Base-by-base conservation (phyloP, 768 basidiomycete genomes). In the Clitopilus passeckerianus region DNA sequence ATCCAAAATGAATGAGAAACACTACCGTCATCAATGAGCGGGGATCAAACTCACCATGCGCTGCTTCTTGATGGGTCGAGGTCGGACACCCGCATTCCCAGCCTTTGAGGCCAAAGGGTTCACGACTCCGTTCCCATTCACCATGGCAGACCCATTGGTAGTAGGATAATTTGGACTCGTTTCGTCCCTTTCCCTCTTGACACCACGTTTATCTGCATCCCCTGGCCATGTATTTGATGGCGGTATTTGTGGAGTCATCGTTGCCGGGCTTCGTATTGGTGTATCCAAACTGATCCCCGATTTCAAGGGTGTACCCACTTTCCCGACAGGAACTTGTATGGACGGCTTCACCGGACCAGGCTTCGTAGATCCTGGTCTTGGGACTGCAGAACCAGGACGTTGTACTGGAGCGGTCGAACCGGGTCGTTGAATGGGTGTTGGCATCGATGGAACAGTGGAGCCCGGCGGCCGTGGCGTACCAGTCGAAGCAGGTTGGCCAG, bases 11-110 rank as follows among this genome's bases (percentile, higher is more conserved):
- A 30, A 30, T 30, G 27, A 30, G 27, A 30, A 30, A 30, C 33
- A 52, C 7, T 20, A 41, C 23, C n/a, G 27, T 35, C 9, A 6
- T 35, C 15, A 34, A 37, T 6, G 2, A 18, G 16, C 35, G 34
- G 59, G 34, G 44, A 43, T 20, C 46, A 43, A 44, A 78, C 85
- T 66, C 64, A 90, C 89, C 84, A 89, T 77, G 61, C 87, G 80
- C 67, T 85, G 87, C 72, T 89, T 91, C 80, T 91, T 91, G 44
- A 86, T 67, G 20, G 89, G 89, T 63, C 89, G 77, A 27, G 89
- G 87, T 58, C 86, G 77, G 14, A 79, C 81, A 52, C 78, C 81
- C 7, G 76, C 77, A 35, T 75, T 77, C 16, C 87, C 88, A 9
- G 86, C 83, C 65, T 83, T 84, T 24, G 85, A 80, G 64, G 80